These are phyloP conservation scores for Cenchrus fungigraminus DNA, from an alignment of 176 grass and related monocot species.

Conservation along the genomic window DNA sequence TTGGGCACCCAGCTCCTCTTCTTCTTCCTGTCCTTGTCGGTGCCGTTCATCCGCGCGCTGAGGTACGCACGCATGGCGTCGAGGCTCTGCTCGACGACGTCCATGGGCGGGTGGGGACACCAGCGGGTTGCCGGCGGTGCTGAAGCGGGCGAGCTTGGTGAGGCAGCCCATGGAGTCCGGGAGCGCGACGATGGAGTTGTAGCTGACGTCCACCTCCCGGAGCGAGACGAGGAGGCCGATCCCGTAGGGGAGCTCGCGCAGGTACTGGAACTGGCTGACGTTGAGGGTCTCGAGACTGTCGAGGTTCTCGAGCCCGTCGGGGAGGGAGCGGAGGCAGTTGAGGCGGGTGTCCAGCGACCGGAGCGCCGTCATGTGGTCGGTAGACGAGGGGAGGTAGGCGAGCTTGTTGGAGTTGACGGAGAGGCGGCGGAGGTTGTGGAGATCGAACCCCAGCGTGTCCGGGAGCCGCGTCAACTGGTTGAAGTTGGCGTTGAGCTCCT, in stretches of 20 bases:
- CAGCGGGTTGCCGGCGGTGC: slow-evolving; percentile 75
- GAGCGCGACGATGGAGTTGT: slow-evolving; percentile 75
- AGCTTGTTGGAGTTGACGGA: slow-evolving; percentile 95
- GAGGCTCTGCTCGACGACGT: slow-evolving; percentile 78
- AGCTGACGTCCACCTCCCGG: slow-evolving; percentile 89
- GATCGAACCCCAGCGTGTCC: slow-evolving; percentile 94
- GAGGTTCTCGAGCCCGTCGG: slow-evolving; percentile 76
- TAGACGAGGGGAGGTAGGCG: slow-evolving; percentile 67
- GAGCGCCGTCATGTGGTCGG: slow-evolving; percentile 80
- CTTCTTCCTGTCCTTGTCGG: slow-evolving; percentile 22
- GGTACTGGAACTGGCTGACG: slow-evolving; percentile 86
- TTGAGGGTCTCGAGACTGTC: slow-evolving; percentile 74
- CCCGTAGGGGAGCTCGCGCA: slow-evolving; percentile 72
- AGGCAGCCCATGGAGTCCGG: slow-evolving; percentile 91
- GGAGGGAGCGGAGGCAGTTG: slow-evolving; percentile 82
- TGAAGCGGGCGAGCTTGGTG: slow-evolving; percentile 71
- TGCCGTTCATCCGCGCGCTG: slow-evolving; percentile 66
- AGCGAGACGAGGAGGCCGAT: slow-evolving; percentile 80
- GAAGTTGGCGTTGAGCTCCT: slow-evolving; percentile 96
- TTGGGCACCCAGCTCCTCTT: slow-evolving; percentile 69
- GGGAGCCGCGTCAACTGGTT: slow-evolving; percentile 84
- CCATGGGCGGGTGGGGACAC: slow-evolving; percentile 74
- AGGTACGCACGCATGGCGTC: slow-evolving; percentile 78
- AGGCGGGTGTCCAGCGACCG: slow-evolving; percentile 76
- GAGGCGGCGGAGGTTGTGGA: slow-evolving; percentile 68